Evolutionary conservation across 2,329 filamentous ascomycete genomes (phyloP), one percentile per base, ranked within the genome.

Genomic region (Dactylellina cionopaga): DNA sequence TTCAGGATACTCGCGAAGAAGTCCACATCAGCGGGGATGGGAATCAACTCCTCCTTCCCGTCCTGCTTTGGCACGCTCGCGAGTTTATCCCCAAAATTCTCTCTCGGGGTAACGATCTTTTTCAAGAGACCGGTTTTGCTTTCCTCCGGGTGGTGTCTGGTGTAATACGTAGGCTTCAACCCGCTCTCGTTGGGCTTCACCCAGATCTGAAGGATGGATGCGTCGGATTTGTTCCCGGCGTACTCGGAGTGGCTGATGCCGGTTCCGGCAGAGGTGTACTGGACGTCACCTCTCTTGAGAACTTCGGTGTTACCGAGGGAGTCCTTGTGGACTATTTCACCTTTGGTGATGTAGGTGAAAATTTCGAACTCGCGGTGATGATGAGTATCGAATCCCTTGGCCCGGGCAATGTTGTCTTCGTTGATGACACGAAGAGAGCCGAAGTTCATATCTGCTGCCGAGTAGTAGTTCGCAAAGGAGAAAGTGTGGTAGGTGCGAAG

Each of bases 311-410:
- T 74, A 17, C 69, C 69, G 7, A 96, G 93, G 72, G 87, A 90
- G 81, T 96, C 92, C 49, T 92, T 89, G 82, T 96, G 92, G 49
- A 92, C 94, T 74, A 96, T 86, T 81, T 94, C 91, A 75, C 92
- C 92, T 47, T 84, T 87, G n/a, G 96, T 84, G 77, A 96, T 89
- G 81, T 96, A 95, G 78, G 86, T 89, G 84, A 94, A 96, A 81
- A 96, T 96, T 80, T 96, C 90, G 80, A 92, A 93, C 80, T 96
- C 90, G 74, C 89, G 86, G 80, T 96, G 92, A 24, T 88, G 88
- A 79, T 96, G 92, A 0, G 91, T 92, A 2, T 92, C 91, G 81
- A 96, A 96, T 3, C 92, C 92, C 7, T 85, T 87, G 70, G 87
- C 85, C 25, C 88, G 83, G 77, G 87, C 86, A 31, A 96, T 92